Evolutionary conservation across 148 eudicot genomes (phyloP).

Genomic region (Rhododendron ovatum): DNA sequence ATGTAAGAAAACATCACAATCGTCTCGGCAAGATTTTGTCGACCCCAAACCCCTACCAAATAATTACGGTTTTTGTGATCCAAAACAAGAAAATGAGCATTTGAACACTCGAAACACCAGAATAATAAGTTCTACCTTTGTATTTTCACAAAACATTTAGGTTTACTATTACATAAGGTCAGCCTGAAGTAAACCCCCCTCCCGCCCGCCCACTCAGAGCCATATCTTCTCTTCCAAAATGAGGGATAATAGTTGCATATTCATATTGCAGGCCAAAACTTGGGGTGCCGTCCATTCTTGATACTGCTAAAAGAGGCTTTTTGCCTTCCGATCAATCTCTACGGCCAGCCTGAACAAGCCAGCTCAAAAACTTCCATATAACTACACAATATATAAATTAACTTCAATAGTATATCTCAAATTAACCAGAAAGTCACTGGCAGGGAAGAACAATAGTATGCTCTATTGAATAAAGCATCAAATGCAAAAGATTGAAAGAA

Average conservation of each 20-base stretch:
- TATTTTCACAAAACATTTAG: neutral
- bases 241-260: neutral
- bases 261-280: neutral
- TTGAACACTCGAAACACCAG: neutral
- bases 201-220: neutral
- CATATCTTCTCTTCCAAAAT: neutral
- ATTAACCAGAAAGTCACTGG: neutral
- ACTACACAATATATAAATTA: neutral
- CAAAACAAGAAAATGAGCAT: neutral
- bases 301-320: neutral
- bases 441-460: neutral
- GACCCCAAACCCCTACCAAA: neutral
- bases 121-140: neutral
- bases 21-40: no score
- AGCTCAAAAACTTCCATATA: neutral
- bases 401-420: neutral
- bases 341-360: neutral
- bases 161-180: neutral
- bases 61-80: neutral
- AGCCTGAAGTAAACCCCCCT: neutral
- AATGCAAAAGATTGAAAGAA: neutral
- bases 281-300: neutral
- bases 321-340: neutral
- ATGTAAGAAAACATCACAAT: no score
- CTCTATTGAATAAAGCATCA: neutral